Evolutionary conservation across 2,329 filamentous ascomycete species (phyloP).

Genomic region (Apiospora pterosperma): DNA sequence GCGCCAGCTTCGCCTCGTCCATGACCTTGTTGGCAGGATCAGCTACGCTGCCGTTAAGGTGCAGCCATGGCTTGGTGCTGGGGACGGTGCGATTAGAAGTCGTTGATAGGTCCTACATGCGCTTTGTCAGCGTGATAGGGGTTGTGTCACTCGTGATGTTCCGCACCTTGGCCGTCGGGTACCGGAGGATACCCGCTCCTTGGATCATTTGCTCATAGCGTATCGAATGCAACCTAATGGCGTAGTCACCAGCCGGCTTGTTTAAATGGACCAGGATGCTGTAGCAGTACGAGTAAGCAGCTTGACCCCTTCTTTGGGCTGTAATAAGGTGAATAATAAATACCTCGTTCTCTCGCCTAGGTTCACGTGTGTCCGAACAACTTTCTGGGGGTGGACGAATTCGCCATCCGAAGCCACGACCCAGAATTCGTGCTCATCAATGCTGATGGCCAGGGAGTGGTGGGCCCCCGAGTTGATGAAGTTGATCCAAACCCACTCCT

Average conservation of each 20-base stretch:
- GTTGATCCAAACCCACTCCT: slow-evolving; percentile 15
- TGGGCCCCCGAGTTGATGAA: slow-evolving; percentile 16
- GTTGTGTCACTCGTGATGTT: no score
- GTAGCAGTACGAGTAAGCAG: background rate
- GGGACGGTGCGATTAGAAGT: background rate
- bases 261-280: slow-evolving; percentile 13
- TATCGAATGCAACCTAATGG: slow-evolving; percentile 13
- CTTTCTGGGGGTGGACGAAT: slow-evolving; percentile 14
- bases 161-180: background rate
- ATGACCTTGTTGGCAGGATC: slow-evolving; percentile 3
- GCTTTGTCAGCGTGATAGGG: background rate
- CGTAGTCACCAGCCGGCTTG: slow-evolving; percentile 12
- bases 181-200: slow-evolving; percentile 12
- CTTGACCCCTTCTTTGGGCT: background rate
- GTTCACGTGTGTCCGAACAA: slow-evolving; percentile 13
- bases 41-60: slow-evolving; percentile 14
- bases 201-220: slow-evolving; percentile 15
- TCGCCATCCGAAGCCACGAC: slow-evolving; percentile 15
- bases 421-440: slow-evolving; percentile 16
- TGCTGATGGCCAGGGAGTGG: slow-evolving; percentile 13
- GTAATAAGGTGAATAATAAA: background rate
- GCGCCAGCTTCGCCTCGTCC: slow-evolving; percentile 13
- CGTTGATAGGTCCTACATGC: background rate
- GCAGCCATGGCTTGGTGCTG: slow-evolving; percentile 12
- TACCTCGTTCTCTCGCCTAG: slow-evolving; percentile 15